A percentile compares a stretch with the other conserved stretches of the same genome.
Evolutionary conservation across 805 yeast genomes (phyloP).

Genomic region (Barnettozyma botsteinii): DNA sequence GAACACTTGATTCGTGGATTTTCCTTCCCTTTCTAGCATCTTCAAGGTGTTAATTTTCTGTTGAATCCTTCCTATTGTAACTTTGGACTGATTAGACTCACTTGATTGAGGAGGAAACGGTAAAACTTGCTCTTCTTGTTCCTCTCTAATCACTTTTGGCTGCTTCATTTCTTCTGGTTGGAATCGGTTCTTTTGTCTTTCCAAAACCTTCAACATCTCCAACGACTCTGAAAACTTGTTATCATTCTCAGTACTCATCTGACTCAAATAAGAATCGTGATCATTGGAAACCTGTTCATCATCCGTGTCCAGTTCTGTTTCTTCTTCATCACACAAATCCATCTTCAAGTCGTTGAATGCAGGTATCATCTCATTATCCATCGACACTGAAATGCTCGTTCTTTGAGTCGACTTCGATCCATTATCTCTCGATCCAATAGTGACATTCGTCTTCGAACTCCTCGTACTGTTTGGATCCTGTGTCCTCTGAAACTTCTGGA

Average conservation of each 20-base stretch:
- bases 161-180: too few species aligned
- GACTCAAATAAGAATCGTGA: background rate
- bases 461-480: background rate
- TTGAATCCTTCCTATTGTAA: constrained; percentile 20
- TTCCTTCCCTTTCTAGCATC: constrained; percentile 10
- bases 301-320: background rate
- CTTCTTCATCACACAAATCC: constrained; percentile 14
- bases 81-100: background rate
- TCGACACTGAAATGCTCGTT: constrained; percentile 10
- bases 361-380: constrained; percentile 22
- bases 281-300: background rate
- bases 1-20: constrained; percentile 7
- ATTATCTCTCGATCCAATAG: background rate
- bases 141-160: background rate
- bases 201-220: background rate
- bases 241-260: constrained; percentile 3
- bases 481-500: constrained; percentile 16
- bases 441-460: background rate
- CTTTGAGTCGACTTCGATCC: background rate
- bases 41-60: constrained; percentile 19
- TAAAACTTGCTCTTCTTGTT: background rate
- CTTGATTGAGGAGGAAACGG: background rate
- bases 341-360: constrained; percentile 23
- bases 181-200: background rate
- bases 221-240: constrained; percentile 3